Conservation (phyloP, 2,329 filamentous ascomycete species). For the Fusarium sterilihyphosum region DNA sequence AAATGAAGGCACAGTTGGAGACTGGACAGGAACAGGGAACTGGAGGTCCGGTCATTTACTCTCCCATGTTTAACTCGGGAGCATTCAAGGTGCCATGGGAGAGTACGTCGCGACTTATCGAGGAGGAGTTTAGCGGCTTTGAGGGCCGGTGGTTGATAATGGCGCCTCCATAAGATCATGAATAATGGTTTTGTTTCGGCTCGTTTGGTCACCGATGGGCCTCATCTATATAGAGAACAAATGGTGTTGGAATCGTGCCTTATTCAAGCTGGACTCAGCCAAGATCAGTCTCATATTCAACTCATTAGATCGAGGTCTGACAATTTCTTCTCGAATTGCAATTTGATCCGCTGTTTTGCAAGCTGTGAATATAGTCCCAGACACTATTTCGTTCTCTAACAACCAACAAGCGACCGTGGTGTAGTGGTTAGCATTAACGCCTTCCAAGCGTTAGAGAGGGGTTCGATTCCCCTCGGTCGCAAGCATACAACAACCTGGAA, state of each 20-base stretch:
- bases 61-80: slow-evolving; percentile 36
- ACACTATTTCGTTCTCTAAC: fast-evolving
- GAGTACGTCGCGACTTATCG: slow-evolving; percentile 18
- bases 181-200: background rate
- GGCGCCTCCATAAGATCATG: slow-evolving; percentile 15
- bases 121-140: slow-evolving; percentile 22
- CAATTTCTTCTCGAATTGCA: fast-evolving
- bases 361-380: fast-evolving
- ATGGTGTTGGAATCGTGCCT: fast-evolving
- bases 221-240: background rate
- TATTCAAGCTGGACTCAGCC: fast-evolving
- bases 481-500: fast-evolving
- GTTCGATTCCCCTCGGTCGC: slow-evolving; percentile 30
- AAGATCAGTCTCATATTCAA: fast-evolving
- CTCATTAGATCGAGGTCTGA: background rate
- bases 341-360: fast-evolving
- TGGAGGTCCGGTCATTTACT: slow-evolving; percentile 7
- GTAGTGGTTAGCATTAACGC: slow-evolving; percentile 30
- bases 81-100: slow-evolving; percentile 32
- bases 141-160: slow-evolving; percentile 31
- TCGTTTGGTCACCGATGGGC: too few species aligned
- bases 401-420: slow-evolving; percentile 15
- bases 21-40: fast-evolving
- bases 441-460: slow-evolving; percentile 31
- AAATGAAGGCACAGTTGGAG: slow-evolving; percentile 18